Percentiles rank a stretch among this genome's conserved stretches.
Conservation (phyloP, 805 yeast species). For the Wickerhamomyces queroliae region DNA sequence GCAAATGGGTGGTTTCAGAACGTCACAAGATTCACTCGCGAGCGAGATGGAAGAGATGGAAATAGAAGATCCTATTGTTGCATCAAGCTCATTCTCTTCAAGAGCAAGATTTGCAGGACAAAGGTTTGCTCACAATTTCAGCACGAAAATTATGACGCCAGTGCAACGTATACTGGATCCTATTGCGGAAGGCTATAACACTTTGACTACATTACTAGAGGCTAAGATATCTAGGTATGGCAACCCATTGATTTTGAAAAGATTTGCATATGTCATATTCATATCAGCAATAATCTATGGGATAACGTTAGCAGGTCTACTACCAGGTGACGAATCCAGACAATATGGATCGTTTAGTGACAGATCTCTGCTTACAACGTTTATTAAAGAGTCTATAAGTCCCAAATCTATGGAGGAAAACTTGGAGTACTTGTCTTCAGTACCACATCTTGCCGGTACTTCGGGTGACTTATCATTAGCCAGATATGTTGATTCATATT, state of each 20-base stretch:
- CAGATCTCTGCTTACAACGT: constrained; percentile 41
- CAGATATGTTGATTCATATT: constrained; percentile 53
- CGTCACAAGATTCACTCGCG: constrained; percentile 3
- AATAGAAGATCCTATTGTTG: constrained; percentile 32
- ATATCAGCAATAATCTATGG: constrained; percentile 54
- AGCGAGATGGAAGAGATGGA: constrained; percentile 30
- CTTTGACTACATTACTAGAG: constrained; percentile 43
- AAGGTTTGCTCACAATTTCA: constrained; percentile 17
- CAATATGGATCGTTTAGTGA: constrained; percentile 60
- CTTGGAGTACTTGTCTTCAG: constrained; percentile 64
- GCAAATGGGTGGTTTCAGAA: background rate
- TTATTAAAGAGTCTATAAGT: constrained; percentile 48
- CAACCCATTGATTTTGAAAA: constrained; percentile 76
- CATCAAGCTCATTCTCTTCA: background rate
- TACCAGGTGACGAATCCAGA: constrained; percentile 36
- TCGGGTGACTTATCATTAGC: constrained; percentile 76
- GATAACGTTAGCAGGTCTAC: constrained; percentile 50
- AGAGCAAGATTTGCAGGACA: constrained; percentile 2
- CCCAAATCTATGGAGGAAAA: constrained; percentile 54
- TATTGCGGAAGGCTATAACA: constrained; percentile 30
- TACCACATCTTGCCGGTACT: constrained; percentile 89
- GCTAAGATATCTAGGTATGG: constrained; percentile 59
- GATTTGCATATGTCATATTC: constrained; percentile 65
- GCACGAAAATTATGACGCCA: constrained; percentile 29
- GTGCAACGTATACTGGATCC: constrained; percentile 43